Base-by-base conservation (phyloP, 192 early-diverging fungal genomes). In the Fimicolochytrium jonesii region DNA sequence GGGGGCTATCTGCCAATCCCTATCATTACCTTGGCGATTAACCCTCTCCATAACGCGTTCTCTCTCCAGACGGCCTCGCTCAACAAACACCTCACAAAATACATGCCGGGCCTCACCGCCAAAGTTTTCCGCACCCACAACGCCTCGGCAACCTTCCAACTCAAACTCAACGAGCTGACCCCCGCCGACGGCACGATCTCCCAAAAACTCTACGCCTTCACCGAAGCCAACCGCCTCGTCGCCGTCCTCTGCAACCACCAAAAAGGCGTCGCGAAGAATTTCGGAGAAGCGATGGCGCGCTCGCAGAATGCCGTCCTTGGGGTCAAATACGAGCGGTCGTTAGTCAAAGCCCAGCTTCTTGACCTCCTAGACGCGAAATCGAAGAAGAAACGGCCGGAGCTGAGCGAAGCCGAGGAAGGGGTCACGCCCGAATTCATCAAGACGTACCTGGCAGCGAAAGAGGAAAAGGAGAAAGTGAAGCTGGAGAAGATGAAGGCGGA, bases 71-170 rank as follows among this genome's bases (percentile, higher is more conserved):
- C 94, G 2, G 56, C 82, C 0, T 60, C 74, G 36, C 75, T 98
- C 51, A 98, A 98, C 73, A 96, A 92, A 74, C 88, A 95, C 66
- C 68, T 98, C 54, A 83, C 85, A 28, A 84, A 61, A 32, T 84
- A 89, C 62, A 97, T 96, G 93, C 75, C 81, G 13, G 93, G 94
- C 4, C 71, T 98, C 47, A 93, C 92, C 4, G 96, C 94, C 45
- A 98, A 98, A 71, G 96, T 98, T 15, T 98, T 98, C 77, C 94
- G 96, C 91, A 98, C 96, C 23, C 96, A 85, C 74, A 98, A 98
- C 64, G 96, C 96, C 6, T 96, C 93, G 15, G 77, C 79, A 59
- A 93, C 92, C 2, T 95, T 96, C 80, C 92, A 96, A 75, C 76
- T 90, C 47, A 86, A 98, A 73, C 77, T 98, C 25, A 52, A 84